Conservation (phyloP, 2,329 filamentous ascomycete species). For the Monosporascus sp. region DNA sequence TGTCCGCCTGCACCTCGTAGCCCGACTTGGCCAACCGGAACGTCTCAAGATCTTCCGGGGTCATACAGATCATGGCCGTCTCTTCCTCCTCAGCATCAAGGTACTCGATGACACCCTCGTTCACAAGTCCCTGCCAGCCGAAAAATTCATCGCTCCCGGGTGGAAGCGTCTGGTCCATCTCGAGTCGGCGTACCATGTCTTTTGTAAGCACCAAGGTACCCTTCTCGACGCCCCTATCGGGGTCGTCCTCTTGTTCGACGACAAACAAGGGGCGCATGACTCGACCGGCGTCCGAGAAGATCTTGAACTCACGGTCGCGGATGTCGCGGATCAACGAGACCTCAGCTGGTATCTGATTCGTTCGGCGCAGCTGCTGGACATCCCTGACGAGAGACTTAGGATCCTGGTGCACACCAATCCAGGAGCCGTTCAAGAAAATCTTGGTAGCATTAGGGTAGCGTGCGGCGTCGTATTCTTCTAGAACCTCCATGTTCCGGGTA, state of each 20-base stretch:
- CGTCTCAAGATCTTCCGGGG: slow-evolving; percentile 85
- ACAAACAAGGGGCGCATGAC: slow-evolving; percentile 93
- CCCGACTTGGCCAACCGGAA: slow-evolving; percentile 67
- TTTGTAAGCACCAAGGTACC: slow-evolving; percentile 80
- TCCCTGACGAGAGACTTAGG: slow-evolving; percentile 78
- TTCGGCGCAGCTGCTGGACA: slow-evolving; percentile 72
- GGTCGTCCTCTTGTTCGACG: slow-evolving; percentile 79
- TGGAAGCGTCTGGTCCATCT: slow-evolving; percentile 64
- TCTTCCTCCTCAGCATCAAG: slow-evolving; percentile 98
- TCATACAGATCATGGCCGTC: slow-evolving; percentile 99
- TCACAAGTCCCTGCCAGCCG: slow-evolving; percentile 84
- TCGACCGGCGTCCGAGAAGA: slow-evolving; percentile 94
- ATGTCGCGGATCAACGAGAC: slow-evolving; percentile 95
- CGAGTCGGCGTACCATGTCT: slow-evolving; percentile 71
- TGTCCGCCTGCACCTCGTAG: slow-evolving; percentile 57
- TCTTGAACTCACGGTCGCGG: slow-evolving; percentile 94
- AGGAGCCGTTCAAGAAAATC: slow-evolving; percentile 96
- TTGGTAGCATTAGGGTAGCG: slow-evolving; percentile 91
- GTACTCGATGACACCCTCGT: slow-evolving; percentile 86
- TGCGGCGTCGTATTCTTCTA: slow-evolving; percentile 89
- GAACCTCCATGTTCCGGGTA: slow-evolving; percentile 88
- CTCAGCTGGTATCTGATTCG: slow-evolving; percentile 81
- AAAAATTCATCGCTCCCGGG: slow-evolving; percentile 60
- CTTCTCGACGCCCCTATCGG: slow-evolving; percentile 52
- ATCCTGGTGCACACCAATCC: slow-evolving; percentile 93